Conservation (phyloP, 768 basidiomycete species). For the Pisolithus tinctorius region DNA sequence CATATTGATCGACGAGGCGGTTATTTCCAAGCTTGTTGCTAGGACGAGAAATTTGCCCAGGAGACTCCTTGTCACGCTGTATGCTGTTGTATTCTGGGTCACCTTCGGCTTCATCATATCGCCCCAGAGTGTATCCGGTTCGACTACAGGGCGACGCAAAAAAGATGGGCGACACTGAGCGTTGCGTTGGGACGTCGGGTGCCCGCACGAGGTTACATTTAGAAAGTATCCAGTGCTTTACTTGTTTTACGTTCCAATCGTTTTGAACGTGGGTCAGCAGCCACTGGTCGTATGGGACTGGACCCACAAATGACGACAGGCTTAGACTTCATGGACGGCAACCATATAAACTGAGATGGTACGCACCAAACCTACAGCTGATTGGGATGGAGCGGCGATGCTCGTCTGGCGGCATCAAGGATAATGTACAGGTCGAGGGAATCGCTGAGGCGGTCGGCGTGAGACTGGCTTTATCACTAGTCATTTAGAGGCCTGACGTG, state of each 20-base stretch:
- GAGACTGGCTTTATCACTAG: background rate
- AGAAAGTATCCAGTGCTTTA: conserved; percentile 57
- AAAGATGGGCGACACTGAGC: conserved; percentile 61
- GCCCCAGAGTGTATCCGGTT: conserved; percentile 17
- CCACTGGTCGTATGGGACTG: conserved; percentile 75
- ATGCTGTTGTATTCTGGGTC: conserved; percentile 23
- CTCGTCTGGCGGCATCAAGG: conserved; percentile 6
- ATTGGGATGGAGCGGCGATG: conserved; percentile 31
- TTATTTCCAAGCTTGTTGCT: conserved; percentile 6
- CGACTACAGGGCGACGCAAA: conserved; percentile 39
- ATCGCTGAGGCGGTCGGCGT: background rate
- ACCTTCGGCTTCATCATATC: conserved; percentile 27
- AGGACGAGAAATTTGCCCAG: conserved; percentile 2
- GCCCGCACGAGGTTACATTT: conserved; percentile 42
- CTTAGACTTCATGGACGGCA: background rate
- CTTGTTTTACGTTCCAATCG: conserved; percentile 51
- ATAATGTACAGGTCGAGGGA: background rate
- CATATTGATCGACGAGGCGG: conserved; percentile 33
- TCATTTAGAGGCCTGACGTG: too few species aligned
- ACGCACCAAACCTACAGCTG: conserved; percentile 53
- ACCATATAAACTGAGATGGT: background rate
- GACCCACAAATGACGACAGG: background rate
- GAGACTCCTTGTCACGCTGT: conserved; percentile 1
- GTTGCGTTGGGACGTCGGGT: conserved; percentile 19
- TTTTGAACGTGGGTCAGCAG: conserved; percentile 62